Evolutionary conservation across 164 flowering plant species (phyloP), one percentile per base, ranked within the genome.

Genomic region (Aristolochia contorta): DNA sequence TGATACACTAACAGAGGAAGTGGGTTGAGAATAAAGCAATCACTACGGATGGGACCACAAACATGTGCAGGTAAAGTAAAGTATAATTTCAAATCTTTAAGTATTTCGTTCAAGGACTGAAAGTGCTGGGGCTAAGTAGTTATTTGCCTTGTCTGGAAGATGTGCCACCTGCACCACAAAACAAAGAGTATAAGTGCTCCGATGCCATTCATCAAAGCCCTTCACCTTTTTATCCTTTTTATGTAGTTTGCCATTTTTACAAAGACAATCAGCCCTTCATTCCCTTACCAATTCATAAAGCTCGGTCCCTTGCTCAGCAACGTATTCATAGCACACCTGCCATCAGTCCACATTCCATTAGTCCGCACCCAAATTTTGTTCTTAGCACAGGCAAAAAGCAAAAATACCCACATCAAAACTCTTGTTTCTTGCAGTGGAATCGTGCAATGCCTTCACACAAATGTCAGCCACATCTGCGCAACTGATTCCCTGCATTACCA

Each of bases 391-490:
- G 23, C 45, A 52, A 45, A 54, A 45, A 49, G 58, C 1, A 59
- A 13, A 56, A n/a, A 32, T 22, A 81, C 95, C 50, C 72, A 89
- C 97, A 71, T 92, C 97, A 71, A 92, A 89, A 71, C 98, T 89
- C 75, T 89, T 92, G 78, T 92, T 92, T 75, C 98, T 82, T 62
- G 97, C 96, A 9, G 96, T 87, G 59, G 98, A 81, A 76, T 92
- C 98, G 69, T 92, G 98, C 79, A 92, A 65, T 69, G 98, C 91
- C 77, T 92, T 89, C 62, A 89, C 98, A 67, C 98, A 92, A 37
- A 92, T 92, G 67, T 92, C 98, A 58, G 98, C 98, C 66, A 92
- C 98, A 75, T 92, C 98, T 0, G 96, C 96, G 69, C 98, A 92
- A 74, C 98, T 89, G 60, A 92, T 92, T 23, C 96, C 96, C 98